Base-by-base conservation (phyloP, 2,329 filamentous ascomycete species). In the Allantophomopsis cytisporea region DNA sequence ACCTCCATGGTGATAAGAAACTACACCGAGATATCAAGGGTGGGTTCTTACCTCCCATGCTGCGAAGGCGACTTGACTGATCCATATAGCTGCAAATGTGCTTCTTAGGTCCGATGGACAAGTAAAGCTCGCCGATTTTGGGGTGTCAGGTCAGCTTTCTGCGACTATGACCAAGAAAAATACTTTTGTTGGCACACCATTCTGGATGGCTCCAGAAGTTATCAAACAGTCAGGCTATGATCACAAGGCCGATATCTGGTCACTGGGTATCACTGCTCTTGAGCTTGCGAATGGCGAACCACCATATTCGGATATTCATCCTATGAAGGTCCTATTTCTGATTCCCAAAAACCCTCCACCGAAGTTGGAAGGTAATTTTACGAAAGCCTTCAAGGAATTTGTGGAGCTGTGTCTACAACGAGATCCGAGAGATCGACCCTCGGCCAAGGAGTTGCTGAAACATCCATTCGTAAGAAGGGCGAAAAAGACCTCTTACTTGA, bases 131-230 rank as follows among this genome's bases (percentile, higher is more conserved):
- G 89, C 89, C 12, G 89, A 98, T 58, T 98, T 98, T 63, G 89
- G 89, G 42, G 91, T 98, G 6, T 95, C 89, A 1, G 89, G 89
- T 20, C 91, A 96, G 62, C 71, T 96, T 16, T 93, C 89, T 8
- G 89, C 89, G 6, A 98, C 89, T 37, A 96, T 96, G 88, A 95
- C 89, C 45, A 96, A 96, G 70, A 96, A 96, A 66, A 96, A 96
- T 57, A 96, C 89, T 0, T 98, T 96, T 59, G 89, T 98, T 23
- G 91, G 91, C 28, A 96, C 89, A 0, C 89, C 91, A 1, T 98
- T 96, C 58, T 98, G 91, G 91, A 98, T 98, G 89, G 89, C 91
- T 2, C 89, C 89, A 10, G 89, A 98, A 62, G 89, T 96, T 40
- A 98, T 98, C 60, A 94, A 94, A 63, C 89, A 98, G 60, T 94